Conservation (phyloP, 2,329 filamentous ascomycete genomes). For the Escovopsis sp. region DNA sequence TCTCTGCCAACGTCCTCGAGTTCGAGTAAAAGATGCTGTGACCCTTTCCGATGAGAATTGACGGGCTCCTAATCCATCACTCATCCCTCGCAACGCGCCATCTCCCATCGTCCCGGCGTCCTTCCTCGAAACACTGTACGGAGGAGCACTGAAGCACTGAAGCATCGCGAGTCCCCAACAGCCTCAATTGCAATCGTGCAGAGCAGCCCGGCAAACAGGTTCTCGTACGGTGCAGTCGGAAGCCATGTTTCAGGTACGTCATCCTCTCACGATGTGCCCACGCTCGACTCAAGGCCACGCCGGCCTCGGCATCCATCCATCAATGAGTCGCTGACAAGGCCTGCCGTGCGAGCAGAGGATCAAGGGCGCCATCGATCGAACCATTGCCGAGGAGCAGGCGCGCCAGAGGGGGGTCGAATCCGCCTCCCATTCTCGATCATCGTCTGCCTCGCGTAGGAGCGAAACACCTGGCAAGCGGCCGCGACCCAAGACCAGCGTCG, state of each 20-base stretch:
- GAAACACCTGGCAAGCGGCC: slow-evolving; percentile 17
- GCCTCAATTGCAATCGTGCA: too few species aligned
- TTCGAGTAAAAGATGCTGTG: too few species aligned
- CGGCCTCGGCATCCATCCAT: not conserved
- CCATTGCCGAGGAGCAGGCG: slow-evolving; percentile 83
- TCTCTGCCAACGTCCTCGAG: too few species aligned
- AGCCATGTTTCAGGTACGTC: slow-evolving; percentile 19
- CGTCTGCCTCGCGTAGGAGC: slow-evolving; percentile 25
- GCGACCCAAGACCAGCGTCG: slow-evolving; percentile 23
- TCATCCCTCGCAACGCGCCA: too few species aligned
- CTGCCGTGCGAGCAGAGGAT: slow-evolving; percentile 42
- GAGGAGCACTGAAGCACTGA: too few species aligned
- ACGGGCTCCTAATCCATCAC: too few species aligned
- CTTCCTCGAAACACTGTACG: too few species aligned
- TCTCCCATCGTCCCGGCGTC: too few species aligned
- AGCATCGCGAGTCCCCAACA: too few species aligned
- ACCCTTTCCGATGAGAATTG: too few species aligned
- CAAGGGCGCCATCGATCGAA: slow-evolving; percentile 71
- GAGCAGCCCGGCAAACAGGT: too few species aligned
- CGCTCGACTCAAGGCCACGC: not conserved
- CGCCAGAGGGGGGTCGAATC: slow-evolving; percentile 44
- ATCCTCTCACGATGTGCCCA: not conserved
- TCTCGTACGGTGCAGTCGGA: too few species aligned
- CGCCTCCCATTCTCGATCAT: slow-evolving; percentile 25
- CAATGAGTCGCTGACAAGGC: slow-evolving; percentile 4